Evolutionary conservation across 2,329 filamentous ascomycete genomes (phyloP), one percentile per base, ranked within the genome.

Genomic region (Cercospora nicotianae): DNA sequence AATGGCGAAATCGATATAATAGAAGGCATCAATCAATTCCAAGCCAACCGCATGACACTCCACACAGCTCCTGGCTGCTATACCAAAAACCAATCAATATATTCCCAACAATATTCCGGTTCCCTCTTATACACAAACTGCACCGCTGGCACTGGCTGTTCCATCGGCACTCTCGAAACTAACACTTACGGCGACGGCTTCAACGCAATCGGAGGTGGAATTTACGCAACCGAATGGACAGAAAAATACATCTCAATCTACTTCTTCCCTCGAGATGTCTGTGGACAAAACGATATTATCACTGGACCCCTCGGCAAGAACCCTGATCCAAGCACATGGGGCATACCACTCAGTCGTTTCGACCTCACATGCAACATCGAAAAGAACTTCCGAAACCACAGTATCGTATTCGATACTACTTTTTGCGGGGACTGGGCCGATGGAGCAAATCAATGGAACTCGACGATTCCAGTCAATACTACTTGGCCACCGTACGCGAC

Each of bases 331-430:
- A 84, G 82, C 57, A 80, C 80, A 6, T 92, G 90, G 88, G 89
- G 89, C 26, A 82, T 78, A 1, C 87, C 90, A 0, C 72, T 87
- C 4, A 88, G 89, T 0, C 87, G 90, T 65, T 92, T 92, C 78
- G 87, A 73, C 51, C 78, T 79, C 16, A 72, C 67, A 33, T 82
- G 80, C 66, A 70, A 79, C 42, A 77, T 81, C 63, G 64, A 77
- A 67, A 61, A 63, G 12, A 67, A 77, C 16, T 80, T 82, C 73
- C 73, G 59, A 2, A 70, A 79, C 58, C 76, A 80, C 58, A 66
- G 74, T 12, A 81, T 86, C 28, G 87, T 86, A 6, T 93, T 96
- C 83, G 95, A 95, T 79, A 81, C 81, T 26, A 85, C 78, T 16
- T 81, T 81, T 70, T 82, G 80, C 66, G 80, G 80, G 36, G 76